Percentiles rank a stretch among this genome's conserved stretches.
Conservation (phyloP, 331 rosid species). For the Quercus tomentella region DNA sequence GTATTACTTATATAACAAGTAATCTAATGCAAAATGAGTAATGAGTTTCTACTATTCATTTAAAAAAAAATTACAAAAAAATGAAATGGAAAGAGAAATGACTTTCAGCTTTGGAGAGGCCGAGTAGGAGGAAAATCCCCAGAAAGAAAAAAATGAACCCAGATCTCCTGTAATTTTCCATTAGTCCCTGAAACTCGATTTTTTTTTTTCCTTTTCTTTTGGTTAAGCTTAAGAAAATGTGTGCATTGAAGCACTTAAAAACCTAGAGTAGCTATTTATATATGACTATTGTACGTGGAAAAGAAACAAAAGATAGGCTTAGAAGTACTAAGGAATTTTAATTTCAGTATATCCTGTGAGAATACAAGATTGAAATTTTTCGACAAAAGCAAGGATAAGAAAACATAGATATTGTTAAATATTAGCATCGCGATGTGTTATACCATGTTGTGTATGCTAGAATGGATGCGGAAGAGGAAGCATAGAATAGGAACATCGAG, state of each 20-base stretch:
- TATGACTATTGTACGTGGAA: no score
- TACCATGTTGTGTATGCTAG: no score
- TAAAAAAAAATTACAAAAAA: neutral
- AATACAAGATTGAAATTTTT: neutral
- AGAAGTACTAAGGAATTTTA: neutral
- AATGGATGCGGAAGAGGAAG: no score
- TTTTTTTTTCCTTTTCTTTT: neutral
- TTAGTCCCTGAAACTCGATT: neutral
- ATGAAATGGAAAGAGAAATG: neutral
- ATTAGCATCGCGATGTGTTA: no score
- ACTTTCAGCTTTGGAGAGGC: constrained; percentile 10
- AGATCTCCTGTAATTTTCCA: neutral
- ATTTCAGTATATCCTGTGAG: constrained; percentile 16
- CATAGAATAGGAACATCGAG: no score
- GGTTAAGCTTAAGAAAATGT: neutral
- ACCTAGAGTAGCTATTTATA: neutral
- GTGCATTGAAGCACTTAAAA: constrained; percentile 2
- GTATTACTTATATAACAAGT: neutral
- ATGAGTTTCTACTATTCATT: neutral
- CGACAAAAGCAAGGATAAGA: constrained; percentile 13
- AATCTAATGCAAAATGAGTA: neutral
- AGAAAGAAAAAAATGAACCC: constrained; percentile 7
- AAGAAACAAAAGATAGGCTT: neutral
- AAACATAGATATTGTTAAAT: neutral
- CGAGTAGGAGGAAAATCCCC: constrained; percentile 25